Percentiles rank a stretch among this genome's conserved stretches.
These are phyloP conservation scores for Dothidotthia symphoricarpi DNA, from an alignment of 2,329 filamentous ascomycete genomes.

Conservation along the genomic window DNA sequence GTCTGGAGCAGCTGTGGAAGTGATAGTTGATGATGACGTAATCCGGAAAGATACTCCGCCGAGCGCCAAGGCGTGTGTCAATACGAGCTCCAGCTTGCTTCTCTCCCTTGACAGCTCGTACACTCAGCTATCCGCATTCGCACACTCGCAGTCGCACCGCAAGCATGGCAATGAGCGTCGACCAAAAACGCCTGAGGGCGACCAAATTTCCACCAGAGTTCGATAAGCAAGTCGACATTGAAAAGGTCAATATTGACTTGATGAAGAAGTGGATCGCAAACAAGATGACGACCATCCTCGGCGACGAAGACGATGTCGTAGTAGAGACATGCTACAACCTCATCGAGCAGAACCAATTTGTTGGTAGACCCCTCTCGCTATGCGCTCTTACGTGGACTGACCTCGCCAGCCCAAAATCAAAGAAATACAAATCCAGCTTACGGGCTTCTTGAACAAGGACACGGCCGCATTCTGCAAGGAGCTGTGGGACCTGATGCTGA, in stretches of 20 bases:
- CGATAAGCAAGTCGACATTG: slow-evolving; percentile 92
- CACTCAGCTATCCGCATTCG: not conserved
- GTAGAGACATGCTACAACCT: slow-evolving; percentile 76
- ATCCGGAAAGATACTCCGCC: too few species aligned
- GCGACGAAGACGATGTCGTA: slow-evolving; percentile 93
- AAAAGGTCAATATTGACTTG: slow-evolving; percentile 93
- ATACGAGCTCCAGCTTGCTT: too few species aligned
- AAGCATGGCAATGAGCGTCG: slow-evolving; percentile 77
- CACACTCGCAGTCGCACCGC: slow-evolving; percentile 2
- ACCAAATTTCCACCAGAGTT: slow-evolving; percentile 95
- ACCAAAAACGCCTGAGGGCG: slow-evolving; percentile 82
- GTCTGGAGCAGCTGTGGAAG: too few species aligned
- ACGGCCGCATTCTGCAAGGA: slow-evolving; percentile 88
- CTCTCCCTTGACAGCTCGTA: too few species aligned
- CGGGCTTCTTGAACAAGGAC: slow-evolving; percentile 92
- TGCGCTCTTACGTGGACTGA: slow-evolving; percentile 10
- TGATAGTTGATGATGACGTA: too few species aligned
- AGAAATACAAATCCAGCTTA: slow-evolving; percentile 87
- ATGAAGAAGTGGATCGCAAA: slow-evolving; percentile 99
- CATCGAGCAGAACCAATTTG: slow-evolving; percentile 71
- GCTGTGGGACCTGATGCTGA: slow-evolving; percentile 86
- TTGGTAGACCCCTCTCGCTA: slow-evolving; percentile 50
- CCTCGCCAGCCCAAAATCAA: slow-evolving; percentile 83
- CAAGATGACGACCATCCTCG: slow-evolving; percentile 81
- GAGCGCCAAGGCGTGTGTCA: too few species aligned